These are phyloP conservation scores for Tuber brumale DNA, from an alignment of 495 filamentous ascomycete genomes.

Conservation along the genomic window DNA sequence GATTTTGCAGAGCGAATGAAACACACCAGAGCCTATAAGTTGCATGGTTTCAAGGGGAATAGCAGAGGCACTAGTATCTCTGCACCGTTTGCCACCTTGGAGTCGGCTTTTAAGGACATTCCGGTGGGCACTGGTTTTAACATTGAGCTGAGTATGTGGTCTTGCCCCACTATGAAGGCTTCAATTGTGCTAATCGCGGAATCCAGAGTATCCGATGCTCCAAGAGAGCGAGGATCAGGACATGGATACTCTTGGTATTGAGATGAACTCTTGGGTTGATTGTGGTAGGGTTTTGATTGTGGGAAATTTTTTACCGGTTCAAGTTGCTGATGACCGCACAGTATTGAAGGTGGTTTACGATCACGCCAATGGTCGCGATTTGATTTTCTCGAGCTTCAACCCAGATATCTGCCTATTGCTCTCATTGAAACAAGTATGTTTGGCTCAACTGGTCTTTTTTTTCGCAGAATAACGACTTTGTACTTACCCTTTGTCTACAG, in stretches of 20 bases:
- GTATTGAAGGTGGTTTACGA: slow-evolving; percentile 83
- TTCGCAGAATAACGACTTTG: not conserved
- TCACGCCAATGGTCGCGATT: slow-evolving; percentile 61
- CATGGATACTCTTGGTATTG: slow-evolving; percentile 95
- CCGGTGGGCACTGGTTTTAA: slow-evolving; percentile 84
- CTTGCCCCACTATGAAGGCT: not conserved
- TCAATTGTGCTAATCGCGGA: slow-evolving; percentile 7
- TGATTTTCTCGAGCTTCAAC: slow-evolving; percentile 95
- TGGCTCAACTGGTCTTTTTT: not conserved
- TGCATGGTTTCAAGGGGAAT: slow-evolving; percentile 91
- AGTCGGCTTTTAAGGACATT: slow-evolving; percentile 83
- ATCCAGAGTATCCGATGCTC: slow-evolving; percentile 86
- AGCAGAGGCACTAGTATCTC: slow-evolving; percentile 89
- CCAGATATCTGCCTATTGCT: slow-evolving; percentile 91
- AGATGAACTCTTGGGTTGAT: slow-evolving; percentile 95
- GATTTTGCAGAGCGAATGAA: slow-evolving; percentile 88
- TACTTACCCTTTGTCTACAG: slow-evolving; percentile 33
- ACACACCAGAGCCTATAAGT: slow-evolving; percentile 89
- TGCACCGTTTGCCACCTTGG: slow-evolving; percentile 85
- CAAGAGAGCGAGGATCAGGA: slow-evolving; percentile 87
- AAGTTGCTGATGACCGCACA: slow-evolving; percentile 9
- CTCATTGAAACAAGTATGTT: slow-evolving; percentile 71
- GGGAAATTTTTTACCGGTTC: not conserved
- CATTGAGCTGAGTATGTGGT: slow-evolving; percentile 77
- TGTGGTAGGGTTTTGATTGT: slow-evolving; percentile 44